A percentile compares a stretch with the other conserved stretches of the same genome.
These are phyloP conservation scores for Coemansia sp. DNA, from an alignment of 192 early-diverging fungal species.

Conservation along the genomic window DNA sequence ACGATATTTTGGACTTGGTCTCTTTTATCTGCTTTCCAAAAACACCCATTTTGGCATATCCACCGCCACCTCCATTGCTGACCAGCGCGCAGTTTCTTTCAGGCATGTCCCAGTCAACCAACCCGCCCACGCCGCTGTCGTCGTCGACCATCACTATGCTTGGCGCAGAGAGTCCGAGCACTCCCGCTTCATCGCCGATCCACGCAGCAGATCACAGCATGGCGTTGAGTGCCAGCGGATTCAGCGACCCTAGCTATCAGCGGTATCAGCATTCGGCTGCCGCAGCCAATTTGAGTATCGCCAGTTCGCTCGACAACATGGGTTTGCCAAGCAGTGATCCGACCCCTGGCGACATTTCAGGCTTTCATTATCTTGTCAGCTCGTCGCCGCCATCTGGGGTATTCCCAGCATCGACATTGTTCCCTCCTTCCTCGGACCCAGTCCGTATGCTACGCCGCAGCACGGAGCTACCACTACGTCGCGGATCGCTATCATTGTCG, in stretches of 20 bases:
- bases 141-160: neutral
- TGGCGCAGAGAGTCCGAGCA: neutral
- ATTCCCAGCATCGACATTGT: neutral
- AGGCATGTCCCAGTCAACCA: neutral
- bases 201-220: neutral
- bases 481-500: slow-evolving; percentile 10
- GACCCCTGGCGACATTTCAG: neutral
- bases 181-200: neutral
- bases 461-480: neutral
- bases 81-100: neutral
- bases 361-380: neutral
- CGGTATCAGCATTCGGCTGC: neutral
- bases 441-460: slow-evolving; percentile 23
- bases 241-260: neutral
- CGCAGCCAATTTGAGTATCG: neutral
- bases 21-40: neutral
- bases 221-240: neutral
- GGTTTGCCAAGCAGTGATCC: neutral
- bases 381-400: neutral
- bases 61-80: neutral
- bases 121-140: neutral
- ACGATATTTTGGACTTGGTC: neutral
- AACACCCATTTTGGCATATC: neutral
- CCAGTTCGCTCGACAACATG: neutral
- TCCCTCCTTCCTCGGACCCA: neutral